A percentile compares a stretch with the other conserved stretches of the same genome.
phyloP scores from a whole-genome alignment of 2,329 filamentous ascomycete genomes.

The Cladophialophora immunda region DNA sequence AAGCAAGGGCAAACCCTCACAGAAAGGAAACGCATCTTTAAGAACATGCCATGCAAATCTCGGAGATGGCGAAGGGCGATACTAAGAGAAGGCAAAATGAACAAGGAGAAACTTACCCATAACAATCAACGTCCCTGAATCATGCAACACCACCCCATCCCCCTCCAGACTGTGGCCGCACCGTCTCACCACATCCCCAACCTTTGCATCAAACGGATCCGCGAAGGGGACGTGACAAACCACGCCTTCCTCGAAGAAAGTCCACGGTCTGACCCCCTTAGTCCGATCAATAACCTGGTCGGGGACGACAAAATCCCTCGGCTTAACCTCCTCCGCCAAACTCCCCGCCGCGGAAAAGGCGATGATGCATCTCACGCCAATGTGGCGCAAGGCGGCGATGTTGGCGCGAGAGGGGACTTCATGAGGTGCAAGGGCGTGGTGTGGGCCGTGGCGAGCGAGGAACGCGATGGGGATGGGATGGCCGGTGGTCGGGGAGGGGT shows the following conservation, averaged over 20 bases:
- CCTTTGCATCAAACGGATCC: constrained; percentile 85
- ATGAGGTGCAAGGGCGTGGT: constrained; percentile 91
- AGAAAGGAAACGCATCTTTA: constrained; percentile 1
- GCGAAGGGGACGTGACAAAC: constrained; percentile 96
- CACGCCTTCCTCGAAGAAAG: constrained; percentile 84
- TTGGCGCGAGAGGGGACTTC: constrained; percentile 96
- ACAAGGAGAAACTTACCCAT: constrained; percentile 71
- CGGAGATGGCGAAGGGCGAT: not conserved
- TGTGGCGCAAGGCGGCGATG: constrained; percentile 91
- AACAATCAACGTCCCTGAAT: constrained; percentile 84
- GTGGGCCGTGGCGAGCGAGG: constrained; percentile 86
- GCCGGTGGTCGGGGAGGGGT: constrained; percentile 74
- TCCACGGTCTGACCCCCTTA: constrained; percentile 92
- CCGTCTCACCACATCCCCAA: constrained; percentile 78
- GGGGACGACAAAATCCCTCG: constrained; percentile 94
- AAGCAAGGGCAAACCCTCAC: not conserved
- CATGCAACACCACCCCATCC: constrained; percentile 84
- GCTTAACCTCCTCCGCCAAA: constrained; percentile 89
- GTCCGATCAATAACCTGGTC: constrained; percentile 98
- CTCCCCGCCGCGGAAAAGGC: constrained; percentile 96
- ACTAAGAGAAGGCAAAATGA: constrained; percentile 10
- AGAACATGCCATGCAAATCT: not conserved
- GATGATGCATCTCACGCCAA: constrained; percentile 90
- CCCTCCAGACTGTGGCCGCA: constrained; percentile 82
- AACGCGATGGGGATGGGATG: constrained; percentile 78